phyloP scores from a whole-genome alignment of 75 land plant species.

The Chamaecyparis obtusa region DNA sequence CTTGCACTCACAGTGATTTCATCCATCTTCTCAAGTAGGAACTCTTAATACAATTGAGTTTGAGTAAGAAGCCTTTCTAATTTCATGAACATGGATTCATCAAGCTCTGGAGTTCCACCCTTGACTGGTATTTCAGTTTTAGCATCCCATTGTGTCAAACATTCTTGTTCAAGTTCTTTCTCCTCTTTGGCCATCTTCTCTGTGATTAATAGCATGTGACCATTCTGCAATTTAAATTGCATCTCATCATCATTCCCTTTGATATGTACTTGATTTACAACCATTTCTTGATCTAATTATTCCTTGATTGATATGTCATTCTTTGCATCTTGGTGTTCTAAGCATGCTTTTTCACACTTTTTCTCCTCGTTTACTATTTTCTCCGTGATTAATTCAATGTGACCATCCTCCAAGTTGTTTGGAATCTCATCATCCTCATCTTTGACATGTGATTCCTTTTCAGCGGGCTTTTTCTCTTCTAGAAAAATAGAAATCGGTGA shows the following conservation, averaged over 20 bases:
- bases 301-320: too few relatives aligned
- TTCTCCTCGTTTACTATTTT: too few relatives aligned
- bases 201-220: constrained; percentile 42
- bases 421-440: too few relatives aligned
- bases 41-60: constrained; percentile 37
- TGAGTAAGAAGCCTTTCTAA: constrained; percentile 46
- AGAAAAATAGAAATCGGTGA: constrained; percentile 61
- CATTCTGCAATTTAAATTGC: constrained; percentile 20
- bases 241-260: constrained; percentile 16
- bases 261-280: not conserved
- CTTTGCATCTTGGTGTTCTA: too few relatives aligned
- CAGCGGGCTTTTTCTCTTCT: constrained; percentile 41
- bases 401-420: too few relatives aligned
- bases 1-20: constrained; percentile 24
- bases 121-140: not conserved
- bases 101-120: not conserved
- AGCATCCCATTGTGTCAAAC: not conserved
- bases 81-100: constrained; percentile 20
- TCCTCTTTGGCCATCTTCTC: constrained; percentile 65
- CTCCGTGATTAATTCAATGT: too few relatives aligned
- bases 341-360: too few relatives aligned
- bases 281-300: not conserved
- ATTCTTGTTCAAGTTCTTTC: constrained; percentile 18
- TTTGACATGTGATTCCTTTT: constrained; percentile 17
- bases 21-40: constrained; percentile 43